phyloP scores from a whole-genome alignment of 2,329 filamentous ascomycete species.

The Aspergillus ustus region DNA sequence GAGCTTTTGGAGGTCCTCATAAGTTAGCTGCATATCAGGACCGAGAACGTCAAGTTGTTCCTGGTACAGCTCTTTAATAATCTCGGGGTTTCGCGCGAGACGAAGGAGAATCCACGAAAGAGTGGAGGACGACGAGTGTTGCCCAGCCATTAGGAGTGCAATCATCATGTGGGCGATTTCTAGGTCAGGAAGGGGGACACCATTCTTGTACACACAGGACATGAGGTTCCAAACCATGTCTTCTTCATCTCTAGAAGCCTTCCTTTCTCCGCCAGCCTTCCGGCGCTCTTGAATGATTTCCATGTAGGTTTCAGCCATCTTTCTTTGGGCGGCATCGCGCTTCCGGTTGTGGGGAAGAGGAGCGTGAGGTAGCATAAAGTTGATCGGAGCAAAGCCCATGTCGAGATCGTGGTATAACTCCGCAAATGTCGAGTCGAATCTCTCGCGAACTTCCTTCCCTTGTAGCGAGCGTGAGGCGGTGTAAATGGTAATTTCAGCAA shows the following conservation, averaged over 20 bases:
- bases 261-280: conserved; percentile 51
- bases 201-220: conserved; percentile 84
- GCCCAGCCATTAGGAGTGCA: conserved; percentile 86
- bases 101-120: conserved; percentile 84
- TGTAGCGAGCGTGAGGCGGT: conserved; percentile 85
- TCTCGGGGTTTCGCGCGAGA: conserved; percentile 76
- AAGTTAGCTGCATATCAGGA: conserved; percentile 73
- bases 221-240: conserved; percentile 94
- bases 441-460: conserved; percentile 78
- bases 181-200: conserved; percentile 75
- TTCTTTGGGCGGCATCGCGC: conserved; percentile 78
- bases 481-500: conserved; percentile 88
- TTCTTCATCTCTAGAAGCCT: conserved; percentile 58
- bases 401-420: conserved; percentile 86
- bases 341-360: conserved; percentile 86
- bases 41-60: conserved; percentile 80
- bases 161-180: conserved; percentile 95
- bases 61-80: conserved; percentile 78
- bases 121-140: conserved; percentile 85
- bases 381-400: conserved; percentile 86
- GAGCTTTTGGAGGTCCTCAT: conserved; percentile 77
- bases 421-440: conserved; percentile 80
- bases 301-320: conserved; percentile 80
- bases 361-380: conserved; percentile 88
- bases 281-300: conserved; percentile 78